Conservation (phyloP, 805 yeast genomes). For the Zygosaccharomyces gambellarensis region DNA sequence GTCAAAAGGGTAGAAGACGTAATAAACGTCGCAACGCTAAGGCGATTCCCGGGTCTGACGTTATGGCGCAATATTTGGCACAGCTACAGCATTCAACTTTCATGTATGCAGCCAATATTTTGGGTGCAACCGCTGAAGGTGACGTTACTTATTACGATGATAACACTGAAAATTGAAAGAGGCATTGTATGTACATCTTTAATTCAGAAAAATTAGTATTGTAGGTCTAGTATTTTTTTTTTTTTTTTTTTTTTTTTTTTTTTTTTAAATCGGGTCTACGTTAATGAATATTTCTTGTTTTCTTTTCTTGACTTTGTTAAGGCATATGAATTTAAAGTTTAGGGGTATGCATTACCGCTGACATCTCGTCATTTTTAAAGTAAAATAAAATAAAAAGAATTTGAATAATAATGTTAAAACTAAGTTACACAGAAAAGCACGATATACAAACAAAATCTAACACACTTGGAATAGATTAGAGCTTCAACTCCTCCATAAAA, state of each 20-base stretch:
- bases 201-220: not conserved
- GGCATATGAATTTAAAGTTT: too few relatives aligned
- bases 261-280: too few relatives aligned
- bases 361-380: not conserved
- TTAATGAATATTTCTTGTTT: too few relatives aligned
- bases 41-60: slow-evolving; percentile 57
- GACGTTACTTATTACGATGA: slow-evolving; percentile 23
- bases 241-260: too few relatives aligned
- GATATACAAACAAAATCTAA: not conserved
- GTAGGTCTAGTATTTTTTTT: too few relatives aligned
- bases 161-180: slow-evolving; percentile 2
- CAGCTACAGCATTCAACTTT: slow-evolving; percentile 60
- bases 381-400: not conserved
- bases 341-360: too few relatives aligned
- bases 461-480: not conserved
- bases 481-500: not conserved
- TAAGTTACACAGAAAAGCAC: not conserved
- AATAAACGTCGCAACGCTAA: slow-evolving; percentile 8
- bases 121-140: slow-evolving; percentile 44
- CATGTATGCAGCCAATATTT: slow-evolving; percentile 49
- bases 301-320: too few relatives aligned
- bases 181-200: not conserved
- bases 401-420: not conserved
- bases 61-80: slow-evolving; percentile 75
- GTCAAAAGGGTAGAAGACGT: slow-evolving; percentile 5